Conservation (phyloP, 177 flowering plant genomes). For the Vitis hybrid region DNA sequence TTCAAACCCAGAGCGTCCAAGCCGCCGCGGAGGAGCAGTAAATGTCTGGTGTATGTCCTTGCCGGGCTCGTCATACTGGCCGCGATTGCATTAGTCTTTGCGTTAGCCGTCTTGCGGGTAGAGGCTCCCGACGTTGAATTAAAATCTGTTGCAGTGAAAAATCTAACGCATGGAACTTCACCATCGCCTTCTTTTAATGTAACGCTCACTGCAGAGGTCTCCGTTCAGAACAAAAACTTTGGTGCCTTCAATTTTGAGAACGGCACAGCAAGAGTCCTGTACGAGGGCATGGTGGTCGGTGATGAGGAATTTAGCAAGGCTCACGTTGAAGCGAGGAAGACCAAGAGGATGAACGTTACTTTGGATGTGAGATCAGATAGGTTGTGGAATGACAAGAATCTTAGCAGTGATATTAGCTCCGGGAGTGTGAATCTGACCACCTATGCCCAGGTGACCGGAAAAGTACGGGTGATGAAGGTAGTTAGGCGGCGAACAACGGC, state of each 20-base stretch:
- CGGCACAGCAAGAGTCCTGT: not conserved
- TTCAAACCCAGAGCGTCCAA: not conserved
- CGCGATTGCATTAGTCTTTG: slow-evolving; percentile 6
- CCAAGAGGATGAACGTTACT: slow-evolving; percentile 3
- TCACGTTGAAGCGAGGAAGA: not conserved
- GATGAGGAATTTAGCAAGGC: not conserved
- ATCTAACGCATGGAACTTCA: not conserved
- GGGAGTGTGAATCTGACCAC: slow-evolving; percentile 23
- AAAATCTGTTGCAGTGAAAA: slow-evolving; percentile 2
- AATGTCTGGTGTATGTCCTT: not conserved
- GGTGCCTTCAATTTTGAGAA: slow-evolving; percentile 9
- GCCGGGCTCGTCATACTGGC: not conserved
- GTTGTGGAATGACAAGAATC: not conserved
- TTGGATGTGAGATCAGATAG: slow-evolving; percentile 12
- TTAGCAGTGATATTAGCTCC: slow-evolving; percentile 20
- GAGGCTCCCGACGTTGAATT: slow-evolving; percentile 6
- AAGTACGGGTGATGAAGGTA: slow-evolving; percentile 14
- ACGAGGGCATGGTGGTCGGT: slow-evolving; percentile 1
- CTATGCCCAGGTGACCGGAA: slow-evolving; percentile 22
- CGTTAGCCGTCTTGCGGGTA: slow-evolving; percentile 6
- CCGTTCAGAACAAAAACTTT: slow-evolving; percentile 14
- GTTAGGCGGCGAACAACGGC: slow-evolving; percentile 11
- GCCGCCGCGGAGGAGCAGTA: not conserved
- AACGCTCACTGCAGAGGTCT: slow-evolving; percentile 3
- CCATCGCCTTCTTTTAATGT: not conserved